These are phyloP conservation scores for Acacia confusa DNA, from an alignment of 306 rosid genomes.

Conservation along the genomic window DNA sequence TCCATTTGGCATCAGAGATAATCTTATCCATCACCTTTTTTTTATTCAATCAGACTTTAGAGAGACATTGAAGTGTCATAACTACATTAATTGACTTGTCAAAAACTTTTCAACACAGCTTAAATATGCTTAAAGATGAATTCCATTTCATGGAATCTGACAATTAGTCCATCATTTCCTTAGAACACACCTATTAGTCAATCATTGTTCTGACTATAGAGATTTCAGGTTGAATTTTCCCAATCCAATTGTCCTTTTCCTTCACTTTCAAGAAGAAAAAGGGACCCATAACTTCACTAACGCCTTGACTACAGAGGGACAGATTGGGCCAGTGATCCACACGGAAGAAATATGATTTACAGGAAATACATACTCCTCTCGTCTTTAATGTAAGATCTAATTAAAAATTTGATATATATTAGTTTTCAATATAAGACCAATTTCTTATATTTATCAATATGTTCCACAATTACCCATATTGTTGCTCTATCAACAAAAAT, in stretches of 20 bases:
- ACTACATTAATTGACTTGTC: neutral
- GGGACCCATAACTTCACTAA: neutral
- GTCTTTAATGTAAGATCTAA: too few species aligned
- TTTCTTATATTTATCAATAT: too few species aligned
- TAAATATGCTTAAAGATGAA: neutral
- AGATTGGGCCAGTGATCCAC: neutral
- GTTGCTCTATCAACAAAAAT: too few species aligned
- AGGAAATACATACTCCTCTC: neutral
- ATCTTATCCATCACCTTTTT: neutral
- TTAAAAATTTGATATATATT: too few species aligned
- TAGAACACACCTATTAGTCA: neutral
- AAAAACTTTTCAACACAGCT: neutral
- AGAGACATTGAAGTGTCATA: neutral
- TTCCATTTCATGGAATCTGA: neutral
- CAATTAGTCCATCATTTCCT: neutral
- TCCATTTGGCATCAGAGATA: neutral
- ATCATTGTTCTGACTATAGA: neutral
- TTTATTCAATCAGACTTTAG: neutral
- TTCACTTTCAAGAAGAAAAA: neutral
- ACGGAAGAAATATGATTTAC: neutral
- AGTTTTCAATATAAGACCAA: too few species aligned
- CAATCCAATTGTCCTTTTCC: neutral
- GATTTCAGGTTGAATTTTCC: conserved; percentile 3
- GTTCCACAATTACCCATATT: too few species aligned
- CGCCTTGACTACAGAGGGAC: conserved; percentile 10